phyloP scores from a whole-genome alignment of 805 yeast genomes.

The Groenewaldozyma salmanticensis region DNA sequence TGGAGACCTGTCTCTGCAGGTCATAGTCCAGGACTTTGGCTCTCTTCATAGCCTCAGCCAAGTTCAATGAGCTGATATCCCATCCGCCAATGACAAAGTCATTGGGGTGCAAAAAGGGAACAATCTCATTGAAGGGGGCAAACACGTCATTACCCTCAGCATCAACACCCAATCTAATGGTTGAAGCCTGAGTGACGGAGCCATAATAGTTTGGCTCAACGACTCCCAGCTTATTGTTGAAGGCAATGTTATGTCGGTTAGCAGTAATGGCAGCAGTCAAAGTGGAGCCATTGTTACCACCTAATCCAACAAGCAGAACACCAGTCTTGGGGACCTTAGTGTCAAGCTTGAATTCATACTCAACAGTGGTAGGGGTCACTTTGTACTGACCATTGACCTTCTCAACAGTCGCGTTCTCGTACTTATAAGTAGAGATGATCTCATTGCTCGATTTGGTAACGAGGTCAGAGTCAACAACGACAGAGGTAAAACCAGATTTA shows the following conservation, averaged over 20 bases:
- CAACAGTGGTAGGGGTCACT: constrained; percentile 62
- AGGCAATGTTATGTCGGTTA: constrained; percentile 66
- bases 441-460: constrained; percentile 41
- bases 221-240: constrained; percentile 74
- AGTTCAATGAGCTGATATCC: constrained; percentile 73
- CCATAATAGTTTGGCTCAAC: constrained; percentile 80
- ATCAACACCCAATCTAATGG: constrained; percentile 84
- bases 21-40: constrained; percentile 81
- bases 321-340: constrained; percentile 78
- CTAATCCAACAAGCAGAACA: constrained; percentile 82
- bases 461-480: constrained; percentile 48
- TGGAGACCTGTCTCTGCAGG: constrained; percentile 65
- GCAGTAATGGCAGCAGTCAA: constrained; percentile 78
- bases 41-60: constrained; percentile 72
- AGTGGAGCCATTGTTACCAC: constrained; percentile 96
- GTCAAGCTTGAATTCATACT: constrained; percentile 81
- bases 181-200: constrained; percentile 87
- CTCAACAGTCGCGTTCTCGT: constrained; percentile 68
- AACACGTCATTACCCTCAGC: constrained; percentile 73
- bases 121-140: constrained; percentile 82
- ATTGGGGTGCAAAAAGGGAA: constrained; percentile 85
- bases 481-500: constrained; percentile 33
- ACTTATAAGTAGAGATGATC: constrained; percentile 49
- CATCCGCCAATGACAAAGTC: constrained; percentile 89
- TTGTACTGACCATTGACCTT: constrained; percentile 41